Base-by-base conservation (phyloP, 495 filamentous ascomycete species). In the Podospora comata region DNA sequence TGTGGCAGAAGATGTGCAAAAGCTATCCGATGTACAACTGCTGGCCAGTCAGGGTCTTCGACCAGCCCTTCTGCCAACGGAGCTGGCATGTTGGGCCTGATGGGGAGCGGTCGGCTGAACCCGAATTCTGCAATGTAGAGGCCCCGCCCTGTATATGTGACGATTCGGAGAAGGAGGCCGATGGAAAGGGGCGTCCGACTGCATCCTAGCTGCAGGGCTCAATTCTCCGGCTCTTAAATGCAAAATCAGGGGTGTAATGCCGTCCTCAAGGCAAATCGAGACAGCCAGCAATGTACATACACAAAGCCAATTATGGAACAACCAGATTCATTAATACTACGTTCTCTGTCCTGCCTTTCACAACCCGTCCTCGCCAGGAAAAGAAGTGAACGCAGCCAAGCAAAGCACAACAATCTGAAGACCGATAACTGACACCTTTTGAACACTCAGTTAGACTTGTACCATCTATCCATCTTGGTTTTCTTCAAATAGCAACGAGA, bases 361-460 rank as follows among this genome's bases (percentile, higher is more conserved):
- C 39, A 48, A 16, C 39, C 39, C 39, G 6, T 48, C 39, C 39
- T 13, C 39, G 9, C 39, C 39, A 48, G 55, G 55, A 7, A 58
- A 58, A 18, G 55, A 58, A 58, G 55, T 58, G 6, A 19, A 58
- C 7, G 55, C 55, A 58, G 55, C 55, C 55, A 58, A 26, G 5
- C 55, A 19, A 58, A 58, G 55, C 19, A 58, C 20, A 4, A 5
- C n/a, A 26, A 58, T 58, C 11, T 58, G 55, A 19, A 20, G 7
- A 20, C n/a, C 23, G 55, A 58, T 58, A 19, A 19, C 55, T 20
- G 23, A 19, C n/a, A 58, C 18, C 55, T 58, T 19, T 58, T 58
- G 23, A 58, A 58, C 55, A 58, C 55, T 20, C 7, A 58, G 55
- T 58, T 58, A 58, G 55, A 58, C 55, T n/a, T 5, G 23, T 15